Evolutionary conservation across 805 yeast genomes (phyloP).

Genomic region (Kodamaea laetipori): DNA sequence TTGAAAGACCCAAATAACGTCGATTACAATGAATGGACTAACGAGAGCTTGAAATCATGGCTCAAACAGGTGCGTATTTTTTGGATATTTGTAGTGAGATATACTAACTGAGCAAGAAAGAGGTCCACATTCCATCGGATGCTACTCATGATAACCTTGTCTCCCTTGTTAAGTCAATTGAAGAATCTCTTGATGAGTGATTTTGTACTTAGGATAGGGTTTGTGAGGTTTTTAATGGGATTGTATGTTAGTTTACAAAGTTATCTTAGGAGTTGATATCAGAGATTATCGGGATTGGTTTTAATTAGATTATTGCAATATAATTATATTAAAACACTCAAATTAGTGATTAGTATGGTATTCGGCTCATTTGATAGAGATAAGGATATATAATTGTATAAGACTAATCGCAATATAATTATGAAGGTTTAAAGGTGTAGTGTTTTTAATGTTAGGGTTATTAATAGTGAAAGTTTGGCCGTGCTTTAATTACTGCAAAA

Average conservation of each 20-base stretch:
- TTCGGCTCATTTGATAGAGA: no score
- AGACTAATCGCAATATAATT: neutral
- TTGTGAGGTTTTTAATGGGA: constrained; percentile 12
- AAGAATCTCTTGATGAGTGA: constrained; percentile 28
- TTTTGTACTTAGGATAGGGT: constrained; percentile 22
- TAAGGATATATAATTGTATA: no score
- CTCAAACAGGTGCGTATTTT: constrained; percentile 40
- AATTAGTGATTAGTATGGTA: neutral
- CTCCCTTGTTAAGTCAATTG: constrained; percentile 47
- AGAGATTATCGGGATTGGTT: no score
- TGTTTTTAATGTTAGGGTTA: no score
- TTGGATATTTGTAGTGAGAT: neutral
- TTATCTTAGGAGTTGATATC: constrained; percentile 1
- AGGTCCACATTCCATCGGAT: constrained; percentile 47
- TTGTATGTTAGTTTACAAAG: constrained; percentile 5
- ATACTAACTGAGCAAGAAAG: constrained; percentile 42
- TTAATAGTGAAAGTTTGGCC: no score
- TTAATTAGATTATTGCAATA: neutral
- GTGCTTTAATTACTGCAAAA: no score
- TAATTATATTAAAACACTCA: neutral
- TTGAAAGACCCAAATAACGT: constrained; percentile 19
- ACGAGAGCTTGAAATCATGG: constrained; percentile 38
- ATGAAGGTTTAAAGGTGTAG: neutral
- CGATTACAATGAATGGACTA: constrained; percentile 37
- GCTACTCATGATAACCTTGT: constrained; percentile 49